Conservation (phyloP, 1,139 yeast genomes). For the Yamadazyma kanchanaburiensis region DNA sequence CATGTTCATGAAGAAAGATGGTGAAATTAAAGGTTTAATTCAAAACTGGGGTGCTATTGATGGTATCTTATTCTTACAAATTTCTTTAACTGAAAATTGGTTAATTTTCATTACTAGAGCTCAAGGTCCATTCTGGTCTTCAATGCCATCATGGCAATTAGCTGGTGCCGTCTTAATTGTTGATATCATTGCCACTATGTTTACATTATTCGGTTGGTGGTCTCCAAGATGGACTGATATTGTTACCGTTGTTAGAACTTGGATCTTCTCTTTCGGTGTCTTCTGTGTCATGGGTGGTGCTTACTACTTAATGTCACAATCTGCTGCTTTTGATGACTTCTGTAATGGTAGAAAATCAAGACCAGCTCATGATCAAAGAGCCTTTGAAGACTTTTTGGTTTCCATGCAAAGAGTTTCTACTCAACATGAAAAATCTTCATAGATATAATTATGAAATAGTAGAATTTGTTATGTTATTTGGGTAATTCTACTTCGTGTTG, state of each 20-base stretch:
- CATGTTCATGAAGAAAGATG: conserved; percentile 72
- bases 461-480: conserved; percentile 3
- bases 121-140: conserved; percentile 94
- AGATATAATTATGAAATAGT: conserved; percentile 12
- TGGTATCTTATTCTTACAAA: conserved; percentile 89
- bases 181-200: conserved; percentile 86
- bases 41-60: conserved; percentile 93
- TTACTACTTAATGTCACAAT: conserved; percentile 87
- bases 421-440: conserved; percentile 81
- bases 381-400: conserved; percentile 91
- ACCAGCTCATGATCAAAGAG: conserved; percentile 67
- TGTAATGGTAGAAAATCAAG: conserved; percentile 86
- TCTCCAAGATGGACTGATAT: conserved; percentile 97
- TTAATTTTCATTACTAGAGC: conserved; percentile 94
- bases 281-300: conserved; percentile 97
- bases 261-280: conserved; percentile 95
- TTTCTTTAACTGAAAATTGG: conserved; percentile 94
- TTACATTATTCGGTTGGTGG: conserved; percentile 96
- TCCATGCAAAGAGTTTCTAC: conserved; percentile 98
- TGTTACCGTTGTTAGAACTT: conserved; percentile 89
- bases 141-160: conserved; percentile 91
- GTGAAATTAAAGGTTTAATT: conserved; percentile 65
- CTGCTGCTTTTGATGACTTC: conserved; percentile 84
- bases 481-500: conserved; percentile 1
- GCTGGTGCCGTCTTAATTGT: conserved; percentile 88